Evolutionary conservation across 1,139 yeast genomes (phyloP), one percentile per base, ranked within the genome.

Genomic region (Blastobotrys buckinghamii): DNA sequence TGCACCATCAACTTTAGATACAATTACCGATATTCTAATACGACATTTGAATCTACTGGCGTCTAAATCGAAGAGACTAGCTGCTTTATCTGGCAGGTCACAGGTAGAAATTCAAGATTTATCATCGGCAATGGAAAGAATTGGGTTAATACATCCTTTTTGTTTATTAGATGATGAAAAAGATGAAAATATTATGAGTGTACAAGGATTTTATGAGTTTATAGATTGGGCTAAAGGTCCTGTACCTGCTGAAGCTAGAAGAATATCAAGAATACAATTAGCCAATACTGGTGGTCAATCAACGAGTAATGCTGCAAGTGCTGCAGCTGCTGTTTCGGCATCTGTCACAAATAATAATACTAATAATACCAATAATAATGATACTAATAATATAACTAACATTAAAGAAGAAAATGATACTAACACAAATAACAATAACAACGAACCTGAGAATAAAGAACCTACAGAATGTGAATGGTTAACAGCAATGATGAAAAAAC

Each of bases 11-110:
- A 74, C 82, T 8, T 68, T 85, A 12, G 84, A 83, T 60, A 72
- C 78, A 2, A 55, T 83, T 29, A 79, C 89, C 0, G 92, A 84
- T 55, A 55, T 85, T 6, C 75, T 81, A 59, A 67, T 82, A 15
- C 74, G 80, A 42, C 81, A 78, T 60, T 62, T 85, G 35, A 66
- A 67, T 42, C 65, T 77, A 30, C 61, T 84, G 32, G 66, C 78
- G 2, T 52, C 63, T 8, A 75, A 73, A 46, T 66, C 82, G 1
- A 57, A 69, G 24, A 64, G 66, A 1, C 62, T 70, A 17, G 72
- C 79, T 0, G 61, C 69, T n/a, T 52, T 64, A 16, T 67, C 72
- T 39, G 72, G 72, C 9, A 65, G 75, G 27, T 66, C 63, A 9
- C 69, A 67, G 13, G 70, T 79, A 7, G 73, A 69, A 7, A 59